Percentiles rank a stretch among this genome's conserved stretches.
Conservation (phyloP, 805 yeast genomes). For the Cyberlindnera veronae region DNA sequence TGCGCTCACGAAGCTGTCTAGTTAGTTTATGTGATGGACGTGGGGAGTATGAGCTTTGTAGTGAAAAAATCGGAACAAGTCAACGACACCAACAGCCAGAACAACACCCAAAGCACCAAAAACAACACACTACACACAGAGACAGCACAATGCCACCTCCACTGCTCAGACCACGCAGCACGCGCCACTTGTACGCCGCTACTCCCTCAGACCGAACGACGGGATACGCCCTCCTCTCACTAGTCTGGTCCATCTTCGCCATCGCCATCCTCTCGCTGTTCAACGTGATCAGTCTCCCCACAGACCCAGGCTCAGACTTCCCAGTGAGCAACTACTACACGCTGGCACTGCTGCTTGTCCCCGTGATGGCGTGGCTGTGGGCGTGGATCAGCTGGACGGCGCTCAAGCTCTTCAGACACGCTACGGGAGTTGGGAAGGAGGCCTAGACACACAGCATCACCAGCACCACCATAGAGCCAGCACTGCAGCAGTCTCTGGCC, state of each 20-base stretch:
- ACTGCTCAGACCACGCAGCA: constrained; percentile 11
- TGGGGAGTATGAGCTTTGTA: not conserved
- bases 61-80: not conserved
- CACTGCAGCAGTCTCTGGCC: too few relatives aligned
- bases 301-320: constrained; percentile 3
- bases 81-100: not conserved
- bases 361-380: constrained; percentile 59
- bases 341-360: constrained; percentile 30
- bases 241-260: constrained; percentile 13
- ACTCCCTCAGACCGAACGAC: constrained; percentile 6
- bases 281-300: constrained; percentile 13
- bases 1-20: constrained; percentile 38
- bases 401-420: constrained; percentile 74
- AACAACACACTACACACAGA: too few relatives aligned
- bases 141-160: too few relatives aligned
- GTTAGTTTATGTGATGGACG: not conserved
- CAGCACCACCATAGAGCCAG: too few relatives aligned
- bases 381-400: constrained; percentile 75
- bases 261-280: constrained; percentile 11
- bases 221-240: constrained; percentile 13
- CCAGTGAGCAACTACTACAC: constrained; percentile 31
- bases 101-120: too few relatives aligned
- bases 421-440: constrained; percentile 62
- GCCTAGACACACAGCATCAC: too few relatives aligned
- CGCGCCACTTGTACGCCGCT: not conserved